Evolutionary conservation across 768 basidiomycete species (phyloP), one percentile per base, ranked within the genome.

Genomic region (Tephrocybe rancida): DNA sequence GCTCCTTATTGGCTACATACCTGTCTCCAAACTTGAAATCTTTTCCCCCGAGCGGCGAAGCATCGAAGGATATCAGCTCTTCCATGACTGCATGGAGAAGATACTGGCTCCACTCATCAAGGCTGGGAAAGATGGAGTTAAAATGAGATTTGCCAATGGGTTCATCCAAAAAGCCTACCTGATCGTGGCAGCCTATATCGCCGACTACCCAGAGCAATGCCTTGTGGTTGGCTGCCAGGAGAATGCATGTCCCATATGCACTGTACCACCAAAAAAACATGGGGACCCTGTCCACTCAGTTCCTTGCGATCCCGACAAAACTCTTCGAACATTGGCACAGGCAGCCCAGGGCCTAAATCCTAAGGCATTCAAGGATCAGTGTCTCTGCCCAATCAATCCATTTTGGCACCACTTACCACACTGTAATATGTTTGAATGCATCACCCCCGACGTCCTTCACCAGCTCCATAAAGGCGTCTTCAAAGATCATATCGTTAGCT

Each of bases 391-490:
- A 59, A 32, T 37, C 3, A 35, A 59, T 11, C 75, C 72, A 11
- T 76, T 75, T 53, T 76, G 75, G 75, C 37, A 34, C 1, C 55
- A 70, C 44, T 60, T 77, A 19, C 73, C 72, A 0, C 62, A 70
- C 56, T 52, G 56, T 43, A 54, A 76, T 48, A 77, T 77, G 25
- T 73, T 70, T 59, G 2, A 26, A 0, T 60, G 56, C 18, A 54
- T 78, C 30, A 70, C 72, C 0, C 75, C 76, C 2, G 72, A 78
- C 58, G 46, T 76, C 38, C 68, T 77, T 13, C 76, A 78, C 54
- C 74, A 78, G 57, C 61, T 78, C 0, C 70, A 76, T 60, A 71
- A 77, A 50, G 76, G 76, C 0, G 52, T 74, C 13, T 73, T 77
- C 66, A 73, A 72, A 44, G 68, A 74, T 51, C 73, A 76, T 46